These are phyloP conservation scores for Hapsidospora chrysogenum DNA, from an alignment of 495 filamentous ascomycete species.

Conservation along the genomic window DNA sequence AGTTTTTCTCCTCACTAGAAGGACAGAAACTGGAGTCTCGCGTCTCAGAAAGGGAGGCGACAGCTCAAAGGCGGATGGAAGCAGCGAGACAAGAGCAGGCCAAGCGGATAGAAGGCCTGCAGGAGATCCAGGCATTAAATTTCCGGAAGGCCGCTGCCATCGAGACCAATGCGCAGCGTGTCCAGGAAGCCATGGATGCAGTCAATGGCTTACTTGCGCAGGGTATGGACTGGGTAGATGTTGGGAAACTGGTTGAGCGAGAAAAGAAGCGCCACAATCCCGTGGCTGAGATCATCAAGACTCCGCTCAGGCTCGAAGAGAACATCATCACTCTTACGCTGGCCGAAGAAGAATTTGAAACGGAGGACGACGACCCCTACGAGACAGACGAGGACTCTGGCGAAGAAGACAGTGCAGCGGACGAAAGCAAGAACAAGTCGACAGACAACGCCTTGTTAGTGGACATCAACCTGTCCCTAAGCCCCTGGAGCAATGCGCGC, in stretches of 20 bases:
- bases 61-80: constrained; percentile 69
- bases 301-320: constrained; percentile 77
- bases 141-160: constrained; percentile 80
- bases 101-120: constrained; percentile 65
- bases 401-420: constrained; percentile 33
- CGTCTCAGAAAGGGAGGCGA: constrained; percentile 62
- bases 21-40: constrained; percentile 79
- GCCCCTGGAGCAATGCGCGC: constrained; percentile 74
- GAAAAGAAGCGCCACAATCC: constrained; percentile 69
- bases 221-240: constrained; percentile 93
- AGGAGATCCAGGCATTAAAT: constrained; percentile 65
- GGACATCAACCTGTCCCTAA: constrained; percentile 69
- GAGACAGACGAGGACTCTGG: constrained; percentile 49
- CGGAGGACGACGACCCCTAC: constrained; percentile 38
- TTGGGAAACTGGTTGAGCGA: constrained; percentile 70
- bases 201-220: constrained; percentile 78
- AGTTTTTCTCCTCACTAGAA: constrained; percentile 93
- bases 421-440: constrained; percentile 18
- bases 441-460: constrained; percentile 41
- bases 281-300: constrained; percentile 72
- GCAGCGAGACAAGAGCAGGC: constrained; percentile 65
- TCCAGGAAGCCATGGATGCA: constrained; percentile 80
- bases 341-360: constrained; percentile 42
- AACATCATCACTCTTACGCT: constrained; percentile 75
- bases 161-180: constrained; percentile 71